A percentile compares a stretch with the other conserved stretches of the same genome.
Conservation (phyloP, 805 yeast species). For the Trichomonascus vanleenenianus region DNA sequence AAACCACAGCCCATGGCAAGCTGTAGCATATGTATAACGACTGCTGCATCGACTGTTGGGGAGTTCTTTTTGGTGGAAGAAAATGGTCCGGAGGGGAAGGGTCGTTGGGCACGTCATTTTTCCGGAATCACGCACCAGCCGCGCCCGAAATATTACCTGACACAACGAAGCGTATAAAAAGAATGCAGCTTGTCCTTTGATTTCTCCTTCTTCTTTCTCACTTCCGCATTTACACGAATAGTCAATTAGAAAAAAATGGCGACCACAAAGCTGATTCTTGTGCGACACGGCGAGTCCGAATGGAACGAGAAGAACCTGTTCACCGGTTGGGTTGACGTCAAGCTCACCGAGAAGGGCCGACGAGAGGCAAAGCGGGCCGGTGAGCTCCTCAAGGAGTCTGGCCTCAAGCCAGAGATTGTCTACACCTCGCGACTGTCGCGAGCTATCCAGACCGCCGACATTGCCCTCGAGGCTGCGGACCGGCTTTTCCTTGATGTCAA, state of each 20-base stretch:
- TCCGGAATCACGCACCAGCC: neutral
- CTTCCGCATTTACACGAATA: neutral
- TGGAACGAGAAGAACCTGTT: slow-evolving; percentile 97
- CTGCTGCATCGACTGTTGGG: neutral
- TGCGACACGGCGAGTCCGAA: slow-evolving; percentile 99
- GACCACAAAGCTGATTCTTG: slow-evolving; percentile 63
- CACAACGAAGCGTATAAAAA: too few species aligned
- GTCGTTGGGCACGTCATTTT: slow-evolving; percentile 1
- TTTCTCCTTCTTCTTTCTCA: neutral
- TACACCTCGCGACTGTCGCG: slow-evolving; percentile 88
- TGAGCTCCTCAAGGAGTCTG: slow-evolving; percentile 79
- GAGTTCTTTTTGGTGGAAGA: neutral
- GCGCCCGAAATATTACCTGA: neutral
- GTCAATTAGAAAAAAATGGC: neutral
- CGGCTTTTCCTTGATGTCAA: slow-evolving; percentile 84
- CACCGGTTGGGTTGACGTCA: slow-evolving; percentile 98
- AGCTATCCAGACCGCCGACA: slow-evolving; percentile 96
- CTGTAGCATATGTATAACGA: too few species aligned
- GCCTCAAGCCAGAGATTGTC: slow-evolving; percentile 75
- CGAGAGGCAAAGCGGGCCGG: slow-evolving; percentile 94
- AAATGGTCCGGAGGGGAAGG: neutral
- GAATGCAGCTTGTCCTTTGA: neutral
- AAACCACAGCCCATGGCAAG: too few species aligned
- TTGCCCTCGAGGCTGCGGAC: slow-evolving; percentile 84
- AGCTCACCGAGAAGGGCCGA: slow-evolving; percentile 73